Conservation (phyloP, 805 yeast species). For the Diddensiella caesifluorescens region DNA sequence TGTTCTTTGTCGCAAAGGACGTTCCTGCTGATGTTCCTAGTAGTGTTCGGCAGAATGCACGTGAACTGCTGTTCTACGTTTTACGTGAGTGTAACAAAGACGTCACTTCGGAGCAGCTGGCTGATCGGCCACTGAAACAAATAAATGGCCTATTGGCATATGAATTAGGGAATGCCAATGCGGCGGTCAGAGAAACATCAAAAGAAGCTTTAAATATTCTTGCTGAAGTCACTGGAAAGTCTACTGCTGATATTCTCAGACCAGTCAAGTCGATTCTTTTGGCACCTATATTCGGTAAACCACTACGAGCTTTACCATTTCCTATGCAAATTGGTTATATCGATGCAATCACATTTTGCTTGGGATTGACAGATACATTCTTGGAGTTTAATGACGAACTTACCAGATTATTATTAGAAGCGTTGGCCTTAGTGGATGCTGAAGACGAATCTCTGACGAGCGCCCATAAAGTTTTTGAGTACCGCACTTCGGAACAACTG, state of each 20-base stretch:
- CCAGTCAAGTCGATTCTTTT: constrained; percentile 78
- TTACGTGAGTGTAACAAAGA: constrained; percentile 61
- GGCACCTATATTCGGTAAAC: constrained; percentile 95
- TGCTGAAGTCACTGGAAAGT: constrained; percentile 62
- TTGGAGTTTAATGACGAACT: constrained; percentile 85
- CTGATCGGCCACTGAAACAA: constrained; percentile 70
- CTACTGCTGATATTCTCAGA: constrained; percentile 68
- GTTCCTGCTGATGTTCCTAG: constrained; percentile 84
- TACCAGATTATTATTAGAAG: constrained; percentile 78
- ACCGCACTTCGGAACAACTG: constrained; percentile 82
- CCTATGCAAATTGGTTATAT: constrained; percentile 98
- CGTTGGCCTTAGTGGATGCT: constrained; percentile 91
- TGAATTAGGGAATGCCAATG: constrained; percentile 85
- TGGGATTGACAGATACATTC: constrained; percentile 74
- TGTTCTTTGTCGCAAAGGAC: constrained; percentile 86
- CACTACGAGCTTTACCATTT: constrained; percentile 92
- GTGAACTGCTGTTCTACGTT: constrained; percentile 56
- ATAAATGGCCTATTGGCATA: constrained; percentile 85
- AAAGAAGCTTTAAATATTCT: constrained; percentile 63
- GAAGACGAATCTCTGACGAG: constrained; percentile 94
- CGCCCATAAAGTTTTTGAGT: constrained; percentile 78
- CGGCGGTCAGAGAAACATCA: constrained; percentile 75
- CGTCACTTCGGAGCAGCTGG: constrained; percentile 56
- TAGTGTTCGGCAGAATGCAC: constrained; percentile 68
- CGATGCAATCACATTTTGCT: constrained; percentile 92